phyloP scores from a whole-genome alignment of 2,329 filamentous ascomycete species.

The Westerdykella ornata region DNA sequence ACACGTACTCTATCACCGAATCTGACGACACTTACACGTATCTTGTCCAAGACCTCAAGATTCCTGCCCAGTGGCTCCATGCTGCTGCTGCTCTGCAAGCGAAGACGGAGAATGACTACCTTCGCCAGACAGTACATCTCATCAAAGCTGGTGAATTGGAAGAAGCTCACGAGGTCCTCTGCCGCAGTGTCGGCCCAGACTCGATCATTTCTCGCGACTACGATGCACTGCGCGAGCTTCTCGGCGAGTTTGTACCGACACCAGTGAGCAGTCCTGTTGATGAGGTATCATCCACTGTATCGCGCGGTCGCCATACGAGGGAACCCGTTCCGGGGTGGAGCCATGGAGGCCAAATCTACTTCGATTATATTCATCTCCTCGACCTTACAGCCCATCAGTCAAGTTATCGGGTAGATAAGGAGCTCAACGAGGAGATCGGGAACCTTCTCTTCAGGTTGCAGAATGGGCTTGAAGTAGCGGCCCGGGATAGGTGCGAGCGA shows the following conservation, averaged over 20 bases:
- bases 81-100: conserved; percentile 79
- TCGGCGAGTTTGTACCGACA: conserved; percentile 57
- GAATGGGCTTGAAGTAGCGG: conserved; percentile 32
- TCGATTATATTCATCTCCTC: conserved; percentile 52
- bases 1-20: conserved; percentile 54
- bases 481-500: conserved; percentile 36
- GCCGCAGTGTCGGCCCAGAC: conserved; percentile 70
- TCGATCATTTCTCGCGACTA: conserved; percentile 80
- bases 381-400: conserved; percentile 28
- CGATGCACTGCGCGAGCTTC: conserved; percentile 58
- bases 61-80: conserved; percentile 77
- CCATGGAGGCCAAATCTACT: conserved; percentile 73
- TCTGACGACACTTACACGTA: conserved; percentile 51
- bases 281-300: conserved; percentile 7
- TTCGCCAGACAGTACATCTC: conserved; percentile 57
- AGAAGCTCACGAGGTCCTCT: conserved; percentile 79
- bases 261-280: conserved; percentile 39
- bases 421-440: conserved; percentile 26
- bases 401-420: conserved; percentile 26
- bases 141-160: conserved; percentile 68
- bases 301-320: conserved; percentile 9
- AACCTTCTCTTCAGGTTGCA: conserved; percentile 32
- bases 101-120: conserved; percentile 62
- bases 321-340: conserved; percentile 63
- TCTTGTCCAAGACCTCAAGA: conserved; percentile 58